Evolutionary conservation across 2,329 filamentous ascomycete species (phyloP).

Genomic region (Ceratocystis destructans): DNA sequence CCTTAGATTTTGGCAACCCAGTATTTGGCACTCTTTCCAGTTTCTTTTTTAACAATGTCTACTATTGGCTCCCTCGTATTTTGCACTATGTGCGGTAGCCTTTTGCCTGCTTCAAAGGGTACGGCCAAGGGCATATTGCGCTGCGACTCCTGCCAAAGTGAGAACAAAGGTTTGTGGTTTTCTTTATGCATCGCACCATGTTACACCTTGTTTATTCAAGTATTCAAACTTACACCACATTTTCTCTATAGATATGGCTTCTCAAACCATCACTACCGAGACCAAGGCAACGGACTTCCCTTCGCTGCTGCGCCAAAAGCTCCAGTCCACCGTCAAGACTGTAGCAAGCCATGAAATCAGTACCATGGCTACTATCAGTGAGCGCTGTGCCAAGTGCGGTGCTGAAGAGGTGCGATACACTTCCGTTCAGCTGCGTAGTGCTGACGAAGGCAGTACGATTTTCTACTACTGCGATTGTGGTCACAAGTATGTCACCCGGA

Average conservation of each 20-base stretch:
- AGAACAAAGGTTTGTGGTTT: conserved; percentile 55
- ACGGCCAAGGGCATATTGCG: conserved; percentile 59
- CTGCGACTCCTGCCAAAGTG: conserved; percentile 75
- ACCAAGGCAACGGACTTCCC: conserved; percentile 89
- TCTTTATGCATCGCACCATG: background rate
- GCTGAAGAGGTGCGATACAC: conserved; percentile 72
- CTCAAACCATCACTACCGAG: conserved; percentile 62
- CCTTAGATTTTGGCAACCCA: too few relatives aligned
- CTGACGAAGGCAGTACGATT: conserved; percentile 87
- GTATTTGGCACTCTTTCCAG: background rate
- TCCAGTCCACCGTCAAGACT: conserved; percentile 67
- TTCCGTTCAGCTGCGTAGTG: conserved; percentile 73
- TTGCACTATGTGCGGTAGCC: conserved; percentile 82
- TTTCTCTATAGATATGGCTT: conserved; percentile 47
- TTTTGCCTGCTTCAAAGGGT: conserved; percentile 68
- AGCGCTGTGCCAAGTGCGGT: conserved; percentile 69
- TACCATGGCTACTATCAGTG: conserved; percentile 53
- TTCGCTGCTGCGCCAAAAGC: conserved; percentile 72
- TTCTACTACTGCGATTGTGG: conserved; percentile 85
- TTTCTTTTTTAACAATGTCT: conserved; percentile 47
- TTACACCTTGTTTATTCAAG: background rate
- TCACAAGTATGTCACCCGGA: conserved; percentile 48
- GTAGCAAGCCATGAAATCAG: conserved; percentile 64
- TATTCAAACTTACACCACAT: conserved; percentile 15
- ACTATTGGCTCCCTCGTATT: conserved; percentile 85